Evolutionary conservation across 495 filamentous ascomycete species (phyloP).

Genomic region (Lepidopterella palustris): DNA sequence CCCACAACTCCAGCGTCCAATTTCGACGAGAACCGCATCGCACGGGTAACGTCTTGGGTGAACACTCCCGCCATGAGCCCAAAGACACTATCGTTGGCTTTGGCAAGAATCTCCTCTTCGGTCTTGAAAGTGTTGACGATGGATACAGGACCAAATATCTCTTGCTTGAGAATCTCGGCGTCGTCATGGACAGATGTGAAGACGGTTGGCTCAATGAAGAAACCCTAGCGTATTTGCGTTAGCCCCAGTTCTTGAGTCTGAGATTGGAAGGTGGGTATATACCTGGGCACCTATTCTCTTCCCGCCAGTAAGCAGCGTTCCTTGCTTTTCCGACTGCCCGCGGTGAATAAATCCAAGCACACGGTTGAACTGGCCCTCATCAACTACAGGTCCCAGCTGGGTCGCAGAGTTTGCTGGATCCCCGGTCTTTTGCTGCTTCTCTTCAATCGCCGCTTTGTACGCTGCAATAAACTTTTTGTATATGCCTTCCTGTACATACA

Average conservation of each 20-base stretch:
- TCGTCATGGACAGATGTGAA: constrained; percentile 38
- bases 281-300: constrained; percentile 23
- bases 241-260: neutral
- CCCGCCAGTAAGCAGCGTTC: constrained; percentile 23
- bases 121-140: constrained; percentile 44
- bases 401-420: constrained; percentile 27
- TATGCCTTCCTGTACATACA: neutral
- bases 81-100: constrained; percentile 44
- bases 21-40: constrained; percentile 42
- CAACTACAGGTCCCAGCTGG: constrained; percentile 29
- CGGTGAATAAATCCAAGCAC: constrained; percentile 31
- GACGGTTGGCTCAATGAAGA: constrained; percentile 44
- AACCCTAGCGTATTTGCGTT: constrained; percentile 28
- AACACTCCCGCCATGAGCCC: constrained; percentile 40
- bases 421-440: constrained; percentile 31
- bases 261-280: neutral
- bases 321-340: constrained; percentile 22
- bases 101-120: constrained; percentile 45
- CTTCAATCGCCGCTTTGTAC: constrained; percentile 31
- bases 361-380: constrained; percentile 33
- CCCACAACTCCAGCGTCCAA: constrained; percentile 49
- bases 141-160: constrained; percentile 50
- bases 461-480: constrained; percentile 47
- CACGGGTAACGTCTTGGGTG: constrained; percentile 46
- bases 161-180: constrained; percentile 40